Evolutionary conservation across 495 filamentous ascomycete species (phyloP).

Genomic region (Daldinia concentrica): DNA sequence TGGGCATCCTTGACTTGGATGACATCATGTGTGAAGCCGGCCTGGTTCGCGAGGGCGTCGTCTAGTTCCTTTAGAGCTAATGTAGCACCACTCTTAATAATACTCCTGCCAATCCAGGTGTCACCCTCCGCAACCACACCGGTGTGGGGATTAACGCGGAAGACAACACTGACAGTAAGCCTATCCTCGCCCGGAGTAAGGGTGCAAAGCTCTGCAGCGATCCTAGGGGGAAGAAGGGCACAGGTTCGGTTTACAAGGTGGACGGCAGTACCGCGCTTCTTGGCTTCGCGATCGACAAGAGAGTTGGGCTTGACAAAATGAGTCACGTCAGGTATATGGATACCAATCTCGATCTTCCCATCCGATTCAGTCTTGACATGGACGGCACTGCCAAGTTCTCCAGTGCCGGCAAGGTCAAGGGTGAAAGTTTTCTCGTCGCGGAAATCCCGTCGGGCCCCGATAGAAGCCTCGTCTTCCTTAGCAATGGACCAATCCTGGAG

Average conservation of each 20-base stretch:
- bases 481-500: slow-evolving; percentile 90
- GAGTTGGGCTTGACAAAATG: slow-evolving; percentile 98
- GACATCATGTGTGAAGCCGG: slow-evolving; percentile 65
- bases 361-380: slow-evolving; percentile 85
- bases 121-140: slow-evolving; percentile 82
- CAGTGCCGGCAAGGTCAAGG: slow-evolving; percentile 82
- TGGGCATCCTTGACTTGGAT: slow-evolving; percentile 75
- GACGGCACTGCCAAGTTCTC: slow-evolving; percentile 89
- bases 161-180: slow-evolving; percentile 90
- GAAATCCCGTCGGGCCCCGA: slow-evolving; percentile 88
- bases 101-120: slow-evolving; percentile 91
- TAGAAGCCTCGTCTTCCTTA: slow-evolving; percentile 77
- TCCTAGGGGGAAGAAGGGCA: slow-evolving; percentile 85
- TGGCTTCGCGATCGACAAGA: slow-evolving; percentile 94
- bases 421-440: slow-evolving; percentile 90
- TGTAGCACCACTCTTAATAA: slow-evolving; percentile 89
- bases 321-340: slow-evolving; percentile 94
- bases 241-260: slow-evolving; percentile 92
- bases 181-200: slow-evolving; percentile 86
- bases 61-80: slow-evolving; percentile 87
- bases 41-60: slow-evolving; percentile 70
- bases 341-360: slow-evolving; percentile 90
- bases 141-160: slow-evolving; percentile 81
- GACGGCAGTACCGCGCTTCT: slow-evolving; percentile 96
- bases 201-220: slow-evolving; percentile 88